Evolutionary conservation across 805 yeast genomes (phyloP).

Genomic region (Sugiyamaella boreocaroliniensis): DNA sequence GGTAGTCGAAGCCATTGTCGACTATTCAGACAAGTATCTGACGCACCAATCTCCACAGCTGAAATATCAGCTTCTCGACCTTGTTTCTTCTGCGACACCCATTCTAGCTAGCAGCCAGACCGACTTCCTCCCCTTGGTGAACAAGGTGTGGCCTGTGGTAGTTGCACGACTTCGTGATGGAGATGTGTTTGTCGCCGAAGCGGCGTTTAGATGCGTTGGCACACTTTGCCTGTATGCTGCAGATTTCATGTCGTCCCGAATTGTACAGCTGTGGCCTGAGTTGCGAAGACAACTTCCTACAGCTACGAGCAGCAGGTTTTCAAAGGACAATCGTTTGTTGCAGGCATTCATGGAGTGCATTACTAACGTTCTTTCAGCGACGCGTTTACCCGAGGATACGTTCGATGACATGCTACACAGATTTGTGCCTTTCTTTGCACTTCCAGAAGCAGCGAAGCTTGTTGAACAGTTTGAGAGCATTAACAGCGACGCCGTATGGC

Average conservation of each 20-base stretch:
- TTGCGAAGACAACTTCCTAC: conserved; percentile 7
- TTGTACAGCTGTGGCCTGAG: conserved; percentile 21
- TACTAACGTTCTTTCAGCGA: conserved; percentile 4
- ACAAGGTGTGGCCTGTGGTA: conserved; percentile 48
- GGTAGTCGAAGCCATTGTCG: conserved; percentile 52
- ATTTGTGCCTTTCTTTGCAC: conserved; percentile 4
- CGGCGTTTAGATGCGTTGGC: conserved; percentile 27
- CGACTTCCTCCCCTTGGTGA: conserved; percentile 43
- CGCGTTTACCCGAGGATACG: conserved; percentile 12
- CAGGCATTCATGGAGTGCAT: conserved; percentile 12
- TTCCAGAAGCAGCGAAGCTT: neutral
- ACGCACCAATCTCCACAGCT: conserved; percentile 60
- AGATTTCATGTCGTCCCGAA: conserved; percentile 33
- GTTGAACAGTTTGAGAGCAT: conserved; percentile 9
- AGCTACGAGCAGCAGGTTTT: conserved; percentile 5
- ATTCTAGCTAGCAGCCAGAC: conserved; percentile 45
- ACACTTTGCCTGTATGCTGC: conserved; percentile 23
- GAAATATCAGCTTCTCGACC: conserved; percentile 48
- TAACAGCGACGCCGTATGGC: conserved; percentile 19
- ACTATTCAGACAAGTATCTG: conserved; percentile 61
- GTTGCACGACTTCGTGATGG: conserved; percentile 25
- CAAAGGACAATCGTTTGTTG: conserved; percentile 12
- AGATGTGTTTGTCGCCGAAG: conserved; percentile 29
- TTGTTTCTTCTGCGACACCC: conserved; percentile 42
- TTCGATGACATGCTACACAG: conserved; percentile 17